Evolutionary conservation across 345 rosid species (phyloP).

Genomic region (Luvunga scandens): DNA sequence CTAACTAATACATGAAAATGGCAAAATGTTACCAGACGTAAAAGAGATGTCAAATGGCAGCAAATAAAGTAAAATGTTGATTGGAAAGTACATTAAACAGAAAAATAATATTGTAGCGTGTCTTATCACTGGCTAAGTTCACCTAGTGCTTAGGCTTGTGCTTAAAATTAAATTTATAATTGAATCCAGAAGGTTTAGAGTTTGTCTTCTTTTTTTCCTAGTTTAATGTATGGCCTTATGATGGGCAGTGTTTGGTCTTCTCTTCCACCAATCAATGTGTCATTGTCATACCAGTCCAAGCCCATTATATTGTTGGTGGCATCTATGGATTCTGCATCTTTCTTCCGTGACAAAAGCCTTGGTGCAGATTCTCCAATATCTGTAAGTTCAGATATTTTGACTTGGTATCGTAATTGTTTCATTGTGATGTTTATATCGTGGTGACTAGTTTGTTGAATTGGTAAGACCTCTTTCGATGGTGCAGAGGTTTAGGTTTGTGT

Average conservation of each 20-base stretch:
- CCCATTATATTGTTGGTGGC: slow-evolving; percentile 69
- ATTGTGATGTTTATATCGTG: slow-evolving; percentile 3
- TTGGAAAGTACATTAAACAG: neutral
- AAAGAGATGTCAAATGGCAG: neutral
- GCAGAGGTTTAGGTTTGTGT: neutral
- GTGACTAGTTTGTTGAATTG: neutral
- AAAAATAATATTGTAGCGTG: neutral
- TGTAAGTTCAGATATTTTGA: slow-evolving; percentile 46
- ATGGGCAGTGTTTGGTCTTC: slow-evolving; percentile 99
- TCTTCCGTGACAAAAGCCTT: slow-evolving; percentile 87
- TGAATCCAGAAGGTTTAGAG: neutral
- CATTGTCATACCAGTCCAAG: slow-evolving; percentile 49
- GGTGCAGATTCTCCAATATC: slow-evolving; percentile 97
- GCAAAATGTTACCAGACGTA: neutral
- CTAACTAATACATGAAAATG: neutral
- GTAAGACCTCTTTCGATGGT: neutral
- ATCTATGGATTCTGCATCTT: slow-evolving; percentile 94
- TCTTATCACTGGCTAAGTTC: neutral
- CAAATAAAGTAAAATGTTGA: neutral
- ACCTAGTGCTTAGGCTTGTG: neutral
- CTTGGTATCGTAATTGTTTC: slow-evolving; percentile 10
- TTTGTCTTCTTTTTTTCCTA: slow-evolving; percentile 16
- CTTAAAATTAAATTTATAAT: neutral
- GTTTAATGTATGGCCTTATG: slow-evolving; percentile 40
- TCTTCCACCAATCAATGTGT: slow-evolving; percentile 71